Conservation (phyloP, 2,329 filamentous ascomycete genomes). For the Arthrobotrys sinensis region DNA sequence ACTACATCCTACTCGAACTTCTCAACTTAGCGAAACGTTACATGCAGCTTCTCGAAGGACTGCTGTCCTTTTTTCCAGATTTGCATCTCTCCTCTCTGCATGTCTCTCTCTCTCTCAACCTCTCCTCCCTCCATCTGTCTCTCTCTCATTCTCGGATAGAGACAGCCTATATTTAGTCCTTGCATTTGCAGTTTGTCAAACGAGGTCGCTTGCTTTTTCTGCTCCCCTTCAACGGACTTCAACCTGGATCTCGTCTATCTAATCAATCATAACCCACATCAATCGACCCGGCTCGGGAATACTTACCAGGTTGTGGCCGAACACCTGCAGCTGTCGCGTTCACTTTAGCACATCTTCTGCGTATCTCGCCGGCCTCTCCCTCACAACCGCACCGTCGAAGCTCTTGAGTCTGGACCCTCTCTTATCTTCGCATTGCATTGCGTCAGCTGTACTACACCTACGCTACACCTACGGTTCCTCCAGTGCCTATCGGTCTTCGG, state of each 20-base stretch:
- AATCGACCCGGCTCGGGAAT: slow-evolving; percentile 39
- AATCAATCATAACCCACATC: slow-evolving; percentile 38
- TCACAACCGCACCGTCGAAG: not conserved
- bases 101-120: not conserved
- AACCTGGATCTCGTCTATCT: slow-evolving; percentile 45
- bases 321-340: slow-evolving; percentile 33
- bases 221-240: not conserved
- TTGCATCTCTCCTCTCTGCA: not conserved
- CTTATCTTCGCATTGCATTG: slow-evolving; percentile 21
- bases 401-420: slow-evolving; percentile 13
- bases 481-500: not conserved
- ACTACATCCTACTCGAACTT: not conserved
- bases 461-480: not conserved
- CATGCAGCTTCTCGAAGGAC: slow-evolving; percentile 17
- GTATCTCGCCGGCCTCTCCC: not conserved
- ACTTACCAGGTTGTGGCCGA: slow-evolving; percentile 33
- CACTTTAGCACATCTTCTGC: slow-evolving; percentile 1
- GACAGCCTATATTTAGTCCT: slow-evolving; percentile 5
- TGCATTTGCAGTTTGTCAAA: not conserved
- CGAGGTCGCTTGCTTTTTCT: not conserved
- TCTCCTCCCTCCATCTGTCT: not conserved
- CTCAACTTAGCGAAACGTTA: slow-evolving; percentile 21
- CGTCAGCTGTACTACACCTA: slow-evolving; percentile 28
- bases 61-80: not conserved
- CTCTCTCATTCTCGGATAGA: not conserved